A percentile compares a stretch with the other conserved stretches of the same genome.
phyloP scores from a whole-genome alignment of 169 alveolate genomes.

The Miamiensis avidus region DNA sequence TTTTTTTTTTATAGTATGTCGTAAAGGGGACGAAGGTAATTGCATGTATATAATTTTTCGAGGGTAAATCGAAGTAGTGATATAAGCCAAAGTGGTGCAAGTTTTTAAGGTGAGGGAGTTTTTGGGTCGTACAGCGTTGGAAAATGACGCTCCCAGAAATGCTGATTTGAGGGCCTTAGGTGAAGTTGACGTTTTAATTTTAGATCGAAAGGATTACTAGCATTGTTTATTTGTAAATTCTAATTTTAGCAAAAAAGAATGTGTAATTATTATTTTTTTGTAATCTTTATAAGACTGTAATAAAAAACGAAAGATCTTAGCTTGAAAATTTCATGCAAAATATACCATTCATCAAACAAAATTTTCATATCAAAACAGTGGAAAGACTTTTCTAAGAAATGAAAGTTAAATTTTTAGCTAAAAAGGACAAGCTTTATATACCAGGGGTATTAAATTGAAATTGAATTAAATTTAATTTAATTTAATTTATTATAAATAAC shows the following conservation, averaged over 20 bases:
- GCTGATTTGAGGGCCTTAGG: neutral
- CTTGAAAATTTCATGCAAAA: neutral
- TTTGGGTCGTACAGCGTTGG: neutral
- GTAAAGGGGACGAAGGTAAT: neutral
- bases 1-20: neutral
- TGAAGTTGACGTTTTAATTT: neutral
- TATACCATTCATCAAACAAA: neutral
- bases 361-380: too few species aligned
- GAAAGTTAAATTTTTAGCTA: neutral
- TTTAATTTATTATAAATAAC: too few species aligned
- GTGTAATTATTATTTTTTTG: too few species aligned
- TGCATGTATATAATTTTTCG: neutral
- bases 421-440: neutral
- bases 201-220: neutral
- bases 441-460: neutral
- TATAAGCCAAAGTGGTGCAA: neutral
- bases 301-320: neutral
- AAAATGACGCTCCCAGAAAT: neutral
- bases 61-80: neutral
- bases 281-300: neutral
- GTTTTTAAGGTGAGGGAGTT: neutral
- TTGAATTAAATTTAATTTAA: too few species aligned
- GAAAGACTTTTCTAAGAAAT: neutral
- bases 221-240: neutral
- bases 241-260: too few species aligned